phyloP scores from a whole-genome alignment of 75 land plant genomes.

The Chamaecyparis obtusa region DNA sequence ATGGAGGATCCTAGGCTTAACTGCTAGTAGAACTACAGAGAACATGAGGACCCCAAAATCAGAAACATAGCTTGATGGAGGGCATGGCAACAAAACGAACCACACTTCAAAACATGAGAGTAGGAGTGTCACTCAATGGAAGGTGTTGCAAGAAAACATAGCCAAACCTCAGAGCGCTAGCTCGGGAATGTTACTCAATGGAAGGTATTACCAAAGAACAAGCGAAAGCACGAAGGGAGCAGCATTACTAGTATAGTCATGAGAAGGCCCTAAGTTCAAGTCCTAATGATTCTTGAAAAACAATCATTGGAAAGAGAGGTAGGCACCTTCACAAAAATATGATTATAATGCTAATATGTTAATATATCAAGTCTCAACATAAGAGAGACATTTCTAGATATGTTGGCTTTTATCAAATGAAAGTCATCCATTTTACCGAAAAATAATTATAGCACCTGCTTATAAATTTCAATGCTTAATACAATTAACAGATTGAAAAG shows the following conservation, averaged over 20 bases:
- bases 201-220: neutral
- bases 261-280: neutral
- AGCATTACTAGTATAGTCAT: too few species aligned
- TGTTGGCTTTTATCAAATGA: neutral
- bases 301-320: neutral
- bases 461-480: neutral
- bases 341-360: neutral
- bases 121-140: neutral
- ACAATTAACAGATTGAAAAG: neutral
- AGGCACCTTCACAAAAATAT: neutral
- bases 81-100: neutral
- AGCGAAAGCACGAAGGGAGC: neutral
- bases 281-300: too few species aligned
- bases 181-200: neutral
- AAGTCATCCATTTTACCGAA: neutral
- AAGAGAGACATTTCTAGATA: neutral
- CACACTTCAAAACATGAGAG: neutral
- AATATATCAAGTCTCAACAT: neutral
- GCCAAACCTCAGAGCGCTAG: neutral
- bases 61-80: neutral
- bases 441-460: too few species aligned
- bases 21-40: neutral
- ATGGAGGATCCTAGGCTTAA: neutral
- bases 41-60: neutral
- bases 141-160: neutral